Evolutionary conservation across 2,329 filamentous ascomycete genomes (phyloP), one percentile per base, ranked within the genome.

Genomic region (Aquanectria penicillioides): DNA sequence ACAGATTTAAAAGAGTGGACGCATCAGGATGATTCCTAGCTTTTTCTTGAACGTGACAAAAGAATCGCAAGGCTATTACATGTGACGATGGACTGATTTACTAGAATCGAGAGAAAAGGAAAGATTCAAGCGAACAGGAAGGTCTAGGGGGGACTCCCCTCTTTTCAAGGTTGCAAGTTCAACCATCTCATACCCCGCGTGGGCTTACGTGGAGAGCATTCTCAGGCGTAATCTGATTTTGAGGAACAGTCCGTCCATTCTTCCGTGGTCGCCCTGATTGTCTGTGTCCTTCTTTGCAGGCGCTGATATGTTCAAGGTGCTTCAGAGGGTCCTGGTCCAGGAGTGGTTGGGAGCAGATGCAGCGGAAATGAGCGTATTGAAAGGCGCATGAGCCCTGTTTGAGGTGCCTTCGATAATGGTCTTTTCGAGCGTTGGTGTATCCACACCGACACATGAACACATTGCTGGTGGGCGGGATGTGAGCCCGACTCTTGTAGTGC

Each of bases 391-490:
- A 40, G 13, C 9, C 22, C 12, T 31, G 47, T 3, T 23, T 34
- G 12, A 50, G 34, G 31, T 50, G 47, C 18, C 47, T 29, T 17
- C 34, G 34, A 31, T 50, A 50, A 31, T 50, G 47, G 17, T 50
- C 47, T 15, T 40, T 50, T 15, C 47, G 34, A 40, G 47, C 25
- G 29, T 38, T 50, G 17, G 47, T 17, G 34, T 40, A 40, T 15
- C 34, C 34, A 9, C 47, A 50, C 11, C 47, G 34, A 17, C 47
- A 50, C 12, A n/a, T 13, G 20, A 40, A 50, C 15, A 23, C 4
- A 12, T n/a, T 40, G 10, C 23, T 31, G 11, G 33, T 10, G 8
- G 47, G 17, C 8, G 47, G 34, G 7, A 40, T 40, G 25, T 50
- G 47, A 12, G 9, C 18, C 4, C 25, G 47, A 15, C 22, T 50